phyloP scores from a whole-genome alignment of 1,284 basidiomycete genomes.

The Ceratobasidium sp. region DNA sequence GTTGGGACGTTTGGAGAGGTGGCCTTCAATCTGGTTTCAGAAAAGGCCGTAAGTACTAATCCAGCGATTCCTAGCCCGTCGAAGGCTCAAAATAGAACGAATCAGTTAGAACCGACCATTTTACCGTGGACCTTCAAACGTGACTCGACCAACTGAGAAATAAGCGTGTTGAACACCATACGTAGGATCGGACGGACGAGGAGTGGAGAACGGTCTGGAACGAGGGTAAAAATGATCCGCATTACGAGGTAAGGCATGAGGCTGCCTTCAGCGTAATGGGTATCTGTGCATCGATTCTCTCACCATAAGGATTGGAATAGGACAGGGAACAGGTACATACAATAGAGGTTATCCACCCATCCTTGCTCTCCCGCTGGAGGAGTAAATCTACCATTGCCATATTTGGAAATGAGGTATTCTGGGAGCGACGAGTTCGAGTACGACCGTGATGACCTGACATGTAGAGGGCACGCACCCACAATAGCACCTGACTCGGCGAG shows the following conservation, averaged over 20 bases:
- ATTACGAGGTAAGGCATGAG: conserved; percentile 37
- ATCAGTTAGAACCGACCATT: conserved; percentile 35
- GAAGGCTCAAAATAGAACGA: conserved; percentile 23
- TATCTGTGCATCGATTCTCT: conserved; percentile 15
- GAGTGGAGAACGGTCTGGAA: conserved; percentile 37
- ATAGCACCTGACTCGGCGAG: conserved; percentile 60
- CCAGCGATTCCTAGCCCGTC: neutral
- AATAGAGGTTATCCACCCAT: conserved; percentile 41
- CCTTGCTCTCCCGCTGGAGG: conserved; percentile 29
- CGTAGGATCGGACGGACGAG: conserved; percentile 37
- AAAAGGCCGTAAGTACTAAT: neutral
- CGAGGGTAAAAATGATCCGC: conserved; percentile 37
- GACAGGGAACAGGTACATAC: conserved; percentile 9
- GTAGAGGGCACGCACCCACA: conserved; percentile 49
- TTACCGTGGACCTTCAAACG: conserved; percentile 16
- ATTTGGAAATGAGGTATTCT: conserved; percentile 42
- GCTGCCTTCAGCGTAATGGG: conserved; percentile 42
- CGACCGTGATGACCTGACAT: neutral
- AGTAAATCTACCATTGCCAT: conserved; percentile 38
- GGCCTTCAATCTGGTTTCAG: conserved; percentile 49
- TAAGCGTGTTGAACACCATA: conserved; percentile 31
- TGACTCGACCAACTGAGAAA: conserved; percentile 32
- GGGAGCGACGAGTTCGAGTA: neutral
- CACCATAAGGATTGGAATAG: neutral
- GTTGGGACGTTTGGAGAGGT: conserved; percentile 47